Evolutionary conservation across 2,329 filamentous ascomycete genomes (phyloP), one percentile per base, ranked within the genome.

Genomic region (Cytospora leucostoma): DNA sequence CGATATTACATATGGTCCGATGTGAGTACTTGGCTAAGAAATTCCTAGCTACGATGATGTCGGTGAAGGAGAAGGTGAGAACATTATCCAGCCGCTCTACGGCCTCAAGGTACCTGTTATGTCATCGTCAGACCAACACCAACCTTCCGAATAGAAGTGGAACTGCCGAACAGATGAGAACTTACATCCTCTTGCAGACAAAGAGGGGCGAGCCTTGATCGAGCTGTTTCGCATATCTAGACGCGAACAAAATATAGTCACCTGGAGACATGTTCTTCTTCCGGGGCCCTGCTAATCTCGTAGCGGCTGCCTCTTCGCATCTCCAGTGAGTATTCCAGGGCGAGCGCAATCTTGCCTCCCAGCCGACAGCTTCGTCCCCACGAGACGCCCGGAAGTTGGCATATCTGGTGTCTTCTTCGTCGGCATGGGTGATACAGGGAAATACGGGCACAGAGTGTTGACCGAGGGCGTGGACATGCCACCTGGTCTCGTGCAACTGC

Each of bases 61-160:
- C 68, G 62, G 69, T 73, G 51, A 75, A 71, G 65, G 71, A 65
- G 62, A 74, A 74, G 37, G 70, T 74, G 6, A 71, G 61, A 55
- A 56, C 57, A 15, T 55, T 34, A 59, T 71, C 72, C 32, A 74
- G 62, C 8, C 69, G 65, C 1, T 66, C 64, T 19, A 70, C 59
- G 53, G 59, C 67, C 56, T 75, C 73, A 4, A 68, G 52, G 63
- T 74, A 74, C 65, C 71, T 73, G 44, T 17, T 1, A 2, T 73
- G 44, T 17, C 0, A 2, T n/a, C 5, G 61, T 67, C 10, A 60
- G 59, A 34, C 11, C 32, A 15, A 34, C 1, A 4, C 32, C 13
- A 52, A 12, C 15, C 0, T 27, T 21, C 11, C 19, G 32, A 34
- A 11, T 38, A 17, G 51, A 33, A 15, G 32, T 33, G 15, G 3